Evolutionary conservation across 202 grass and related monocot species (phyloP), one percentile per base, ranked within the genome.

Genomic region (Saccharum hybrid): DNA sequence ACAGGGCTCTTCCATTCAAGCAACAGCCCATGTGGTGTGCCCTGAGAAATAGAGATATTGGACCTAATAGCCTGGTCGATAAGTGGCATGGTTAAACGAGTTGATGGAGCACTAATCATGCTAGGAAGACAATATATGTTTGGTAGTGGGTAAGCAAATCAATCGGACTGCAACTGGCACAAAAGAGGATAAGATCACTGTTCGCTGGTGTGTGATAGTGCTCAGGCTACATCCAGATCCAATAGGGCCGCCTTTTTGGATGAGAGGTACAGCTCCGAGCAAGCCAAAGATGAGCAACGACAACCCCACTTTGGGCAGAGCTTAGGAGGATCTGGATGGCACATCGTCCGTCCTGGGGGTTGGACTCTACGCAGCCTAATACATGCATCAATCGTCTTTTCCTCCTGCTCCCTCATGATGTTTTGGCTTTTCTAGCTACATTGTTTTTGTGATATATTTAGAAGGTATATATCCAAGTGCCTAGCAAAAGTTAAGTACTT

Each of bases 141-240:
- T 52, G 10, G 12, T 7, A 10, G 36, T 39, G n/a, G 33, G n/a
- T 11, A 54, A 80, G 23, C 46, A 68, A 68, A 80, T 40, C 45
- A 70, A 42, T 57, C 48, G 56, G 78, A 54, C 48, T 70, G 52
- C 67, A 59, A 70, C 4, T n/a, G 3, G 67, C n/a, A 16, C 7
- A 69, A 28, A 52, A 5, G 4, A 70, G 28, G 78, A 70, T 59
- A 70, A 59, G 48, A 71, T 31, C 66, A 59, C 33, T 81, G 8
- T 56, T 8, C 52, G 8, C 51, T 54, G 6, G 33, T 56, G 33
- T 12, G 28, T 26, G 36, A 3, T 54, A 52, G 14, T 74, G 59
- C 81, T 51, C 26, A 22, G 16, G 54, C 6, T 71, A 14, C 18
- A 56, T 56, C 18, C 18, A 56, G 19, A 64, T 71, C 52, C 62